phyloP scores from a whole-genome alignment of 129 eudicot genomes.

The Escallonia rubra region DNA sequence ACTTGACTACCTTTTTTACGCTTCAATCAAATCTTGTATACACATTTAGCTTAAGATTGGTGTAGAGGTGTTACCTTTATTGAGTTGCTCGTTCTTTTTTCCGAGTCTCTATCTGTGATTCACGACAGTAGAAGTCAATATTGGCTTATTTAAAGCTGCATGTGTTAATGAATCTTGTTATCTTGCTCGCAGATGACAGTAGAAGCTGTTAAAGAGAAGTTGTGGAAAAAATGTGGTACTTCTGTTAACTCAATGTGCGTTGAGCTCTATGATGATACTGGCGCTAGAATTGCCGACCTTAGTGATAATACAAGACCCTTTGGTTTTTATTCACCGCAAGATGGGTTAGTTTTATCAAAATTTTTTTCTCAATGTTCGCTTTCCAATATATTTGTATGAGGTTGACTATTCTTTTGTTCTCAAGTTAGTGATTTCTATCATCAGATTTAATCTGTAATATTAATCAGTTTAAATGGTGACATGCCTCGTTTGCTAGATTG shows the following conservation, averaged over 20 bases:
- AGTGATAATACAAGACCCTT: conserved; percentile 30
- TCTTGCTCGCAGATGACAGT: conserved; percentile 33
- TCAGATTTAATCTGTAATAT: too few relatives aligned
- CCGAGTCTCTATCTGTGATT: conserved; percentile 1
- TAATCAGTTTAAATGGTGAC: too few relatives aligned
- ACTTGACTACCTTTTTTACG: too few relatives aligned
- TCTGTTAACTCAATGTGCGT: conserved; percentile 41
- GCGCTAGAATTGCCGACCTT: conserved; percentile 30
- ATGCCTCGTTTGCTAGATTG: too few relatives aligned
- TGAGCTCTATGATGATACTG: conserved; percentile 44
- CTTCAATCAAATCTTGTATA: not conserved
- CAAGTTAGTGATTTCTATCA: too few relatives aligned
- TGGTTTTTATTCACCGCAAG: conserved; percentile 42
- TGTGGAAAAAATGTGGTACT: conserved; percentile 52
- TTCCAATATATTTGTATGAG: too few relatives aligned
- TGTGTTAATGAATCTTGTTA: conserved; percentile 5
- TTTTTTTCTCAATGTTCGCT: too few relatives aligned
- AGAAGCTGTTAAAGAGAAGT: conserved; percentile 46
- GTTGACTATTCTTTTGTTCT: too few relatives aligned
- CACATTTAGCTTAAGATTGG: not conserved
- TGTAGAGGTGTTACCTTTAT: not conserved
- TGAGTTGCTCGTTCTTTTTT: not conserved
- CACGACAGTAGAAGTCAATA: not conserved
- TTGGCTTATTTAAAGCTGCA: not conserved
- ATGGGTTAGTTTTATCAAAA: conserved; percentile 15